Percentiles rank a stretch among this genome's conserved stretches.
These are phyloP conservation scores for Straminergon stramineum DNA, from an alignment of 225 moss, liverwort and hornwort species.

Conservation along the genomic window DNA sequence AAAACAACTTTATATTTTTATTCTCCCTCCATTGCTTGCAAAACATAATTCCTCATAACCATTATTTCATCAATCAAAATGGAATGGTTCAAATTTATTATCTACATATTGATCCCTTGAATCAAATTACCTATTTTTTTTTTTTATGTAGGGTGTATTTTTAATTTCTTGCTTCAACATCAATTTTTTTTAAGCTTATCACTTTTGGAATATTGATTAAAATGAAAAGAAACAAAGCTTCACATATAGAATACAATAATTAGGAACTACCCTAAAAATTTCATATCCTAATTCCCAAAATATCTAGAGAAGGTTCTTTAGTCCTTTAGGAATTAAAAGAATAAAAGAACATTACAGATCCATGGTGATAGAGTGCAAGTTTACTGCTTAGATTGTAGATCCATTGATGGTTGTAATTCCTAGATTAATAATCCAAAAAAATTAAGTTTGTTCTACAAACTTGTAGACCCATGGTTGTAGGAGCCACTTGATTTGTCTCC, in stretches of 20 bases:
- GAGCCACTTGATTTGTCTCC: neutral
- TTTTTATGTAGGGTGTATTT: neutral
- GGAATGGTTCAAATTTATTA: neutral
- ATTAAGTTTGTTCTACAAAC: neutral
- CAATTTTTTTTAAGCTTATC: too few relatives aligned
- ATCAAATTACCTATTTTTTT: neutral
- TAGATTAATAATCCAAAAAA: neutral
- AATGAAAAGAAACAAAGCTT: neutral
- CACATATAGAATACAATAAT: neutral
- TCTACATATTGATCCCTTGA: neutral
- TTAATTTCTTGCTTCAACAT: fast-evolving
- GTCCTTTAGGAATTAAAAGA: neutral
- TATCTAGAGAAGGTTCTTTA: neutral
- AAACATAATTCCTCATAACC: neutral
- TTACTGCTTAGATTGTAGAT: neutral
- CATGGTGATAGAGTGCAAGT: neutral
- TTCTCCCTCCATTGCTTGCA: neutral
- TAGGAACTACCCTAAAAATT: neutral
- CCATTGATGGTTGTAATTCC: neutral
- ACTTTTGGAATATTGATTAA: fast-evolving
- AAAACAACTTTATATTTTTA: neutral
- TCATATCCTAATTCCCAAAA: neutral
- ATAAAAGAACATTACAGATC: neutral
- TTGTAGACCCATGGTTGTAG: neutral
- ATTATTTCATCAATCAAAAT: neutral